Percentiles rank a stretch among this genome's conserved stretches.
Evolutionary conservation across 2,329 filamentous ascomycete genomes (phyloP).

Genomic region (Tricladium varicosporioides): DNA sequence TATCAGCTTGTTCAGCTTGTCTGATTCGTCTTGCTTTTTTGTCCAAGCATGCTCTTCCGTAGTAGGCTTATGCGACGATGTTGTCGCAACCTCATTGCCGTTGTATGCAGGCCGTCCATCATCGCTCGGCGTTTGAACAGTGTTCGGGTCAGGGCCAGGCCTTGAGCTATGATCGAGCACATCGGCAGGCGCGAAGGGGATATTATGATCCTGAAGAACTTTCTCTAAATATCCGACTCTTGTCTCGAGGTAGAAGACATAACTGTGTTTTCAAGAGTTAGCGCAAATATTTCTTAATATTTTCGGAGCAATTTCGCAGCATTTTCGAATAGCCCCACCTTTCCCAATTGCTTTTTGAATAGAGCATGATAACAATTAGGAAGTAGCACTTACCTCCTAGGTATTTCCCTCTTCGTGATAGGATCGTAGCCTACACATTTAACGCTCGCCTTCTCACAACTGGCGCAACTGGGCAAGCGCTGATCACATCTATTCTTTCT

Average conservation of each 20-base stretch:
- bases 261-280: slow-evolving; percentile 48
- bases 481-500: slow-evolving; percentile 96
- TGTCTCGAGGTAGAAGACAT: slow-evolving; percentile 92
- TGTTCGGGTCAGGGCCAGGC: slow-evolving; percentile 30
- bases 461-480: slow-evolving; percentile 83
- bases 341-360: not conserved
- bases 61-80: slow-evolving; percentile 20
- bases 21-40: slow-evolving; percentile 53
- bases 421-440: slow-evolving; percentile 95
- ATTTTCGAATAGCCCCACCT: not conserved
- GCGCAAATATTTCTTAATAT: not conserved
- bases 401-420: slow-evolving; percentile 94
- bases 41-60: slow-evolving; percentile 30
- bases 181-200: slow-evolving; percentile 69
- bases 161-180: slow-evolving; percentile 63
- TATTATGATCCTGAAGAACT: slow-evolving; percentile 65
- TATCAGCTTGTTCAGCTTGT: slow-evolving; percentile 63
- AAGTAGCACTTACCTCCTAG: slow-evolving; percentile 55
- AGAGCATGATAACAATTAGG: not conserved
- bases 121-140: slow-evolving; percentile 31
- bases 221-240: slow-evolving; percentile 80
- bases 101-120: slow-evolving; percentile 25
- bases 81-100: slow-evolving; percentile 18
- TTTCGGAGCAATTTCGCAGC: too few relatives aligned
- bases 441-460: slow-evolving; percentile 88